phyloP scores from a whole-genome alignment of 371 early-diverging fungal species.

The Furculomyces boomerangus region DNA sequence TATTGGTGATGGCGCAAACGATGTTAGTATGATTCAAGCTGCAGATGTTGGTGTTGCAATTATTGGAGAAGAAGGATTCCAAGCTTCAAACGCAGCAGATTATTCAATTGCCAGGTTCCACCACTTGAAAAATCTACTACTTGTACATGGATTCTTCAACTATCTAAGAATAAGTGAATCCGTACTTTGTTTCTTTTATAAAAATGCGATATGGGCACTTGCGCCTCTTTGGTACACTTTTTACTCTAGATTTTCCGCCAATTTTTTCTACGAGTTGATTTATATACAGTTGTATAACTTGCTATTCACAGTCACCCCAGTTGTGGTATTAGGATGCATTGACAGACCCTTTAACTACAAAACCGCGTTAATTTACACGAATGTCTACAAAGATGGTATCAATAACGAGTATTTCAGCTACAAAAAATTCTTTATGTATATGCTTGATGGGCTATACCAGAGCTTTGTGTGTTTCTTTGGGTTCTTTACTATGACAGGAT shows the following conservation, averaged over 20 bases:
- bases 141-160: constrained; percentile 77
- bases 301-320: constrained; percentile 55
- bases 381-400: constrained; percentile 65
- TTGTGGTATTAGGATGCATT: constrained; percentile 32
- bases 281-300: constrained; percentile 65
- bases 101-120: constrained; percentile 83
- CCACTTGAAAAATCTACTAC: constrained; percentile 57
- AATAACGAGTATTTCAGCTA: constrained; percentile 60
- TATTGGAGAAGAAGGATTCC: constrained; percentile 76
- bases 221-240: constrained; percentile 69
- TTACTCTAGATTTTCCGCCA: constrained; percentile 60
- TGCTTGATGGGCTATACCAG: constrained; percentile 74
- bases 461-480: constrained; percentile 77
- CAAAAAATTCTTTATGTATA: constrained; percentile 63
- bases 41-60: constrained; percentile 94
- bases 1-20: constrained; percentile 97
- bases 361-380: constrained; percentile 36
- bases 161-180: constrained; percentile 77
- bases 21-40: constrained; percentile 84
- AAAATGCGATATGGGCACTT: constrained; percentile 78
- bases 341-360: constrained; percentile 17
- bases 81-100: constrained; percentile 80
- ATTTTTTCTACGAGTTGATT: constrained; percentile 71
- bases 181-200: constrained; percentile 83
- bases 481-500: constrained; percentile 28